Evolutionary conservation across 1,284 basidiomycete species (phyloP).

Genomic region (Porodaedalea pini): DNA sequence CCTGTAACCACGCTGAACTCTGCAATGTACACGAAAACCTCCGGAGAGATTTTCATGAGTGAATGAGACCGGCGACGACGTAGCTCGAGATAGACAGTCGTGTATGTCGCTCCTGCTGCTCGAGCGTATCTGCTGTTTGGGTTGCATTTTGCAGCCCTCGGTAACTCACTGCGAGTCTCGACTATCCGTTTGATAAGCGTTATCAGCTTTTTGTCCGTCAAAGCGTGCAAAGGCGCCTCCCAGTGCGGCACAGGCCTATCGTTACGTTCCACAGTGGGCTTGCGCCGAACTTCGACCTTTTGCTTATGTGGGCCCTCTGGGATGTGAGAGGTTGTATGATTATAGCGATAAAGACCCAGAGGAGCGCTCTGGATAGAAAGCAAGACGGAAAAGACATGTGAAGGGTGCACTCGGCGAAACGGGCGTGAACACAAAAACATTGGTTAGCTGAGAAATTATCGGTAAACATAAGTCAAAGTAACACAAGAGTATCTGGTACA

Average conservation of each 20-base stretch:
- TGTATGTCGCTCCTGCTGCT: neutral
- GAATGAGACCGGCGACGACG: neutral
- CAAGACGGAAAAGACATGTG: neutral
- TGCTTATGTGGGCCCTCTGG: too few relatives aligned
- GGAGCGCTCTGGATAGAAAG: neutral
- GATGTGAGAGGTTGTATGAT: neutral
- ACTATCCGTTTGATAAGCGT: neutral
- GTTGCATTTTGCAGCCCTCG: neutral
- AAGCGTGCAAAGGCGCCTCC: neutral
- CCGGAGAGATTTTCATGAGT: neutral
- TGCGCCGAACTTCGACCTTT: too few relatives aligned
- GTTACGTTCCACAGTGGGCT: too few relatives aligned
- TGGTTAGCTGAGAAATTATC: slow-evolving; percentile 23
- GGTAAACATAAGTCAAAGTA: neutral
- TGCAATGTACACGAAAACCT: slow-evolving; percentile 1
- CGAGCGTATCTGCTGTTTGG: neutral
- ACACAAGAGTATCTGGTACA: neutral
- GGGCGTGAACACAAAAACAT: slow-evolving; percentile 27
- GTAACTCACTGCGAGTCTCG: neutral
- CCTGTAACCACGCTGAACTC: neutral
- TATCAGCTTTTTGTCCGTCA: slow-evolving; percentile 5
- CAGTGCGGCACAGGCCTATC: neutral
- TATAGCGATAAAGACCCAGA: neutral
- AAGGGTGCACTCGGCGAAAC: slow-evolving; percentile 19
- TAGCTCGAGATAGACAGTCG: neutral